These are phyloP conservation scores for Lolium rigidum DNA, from an alignment of 176 grass and related monocot genomes.

Conservation along the genomic window DNA sequence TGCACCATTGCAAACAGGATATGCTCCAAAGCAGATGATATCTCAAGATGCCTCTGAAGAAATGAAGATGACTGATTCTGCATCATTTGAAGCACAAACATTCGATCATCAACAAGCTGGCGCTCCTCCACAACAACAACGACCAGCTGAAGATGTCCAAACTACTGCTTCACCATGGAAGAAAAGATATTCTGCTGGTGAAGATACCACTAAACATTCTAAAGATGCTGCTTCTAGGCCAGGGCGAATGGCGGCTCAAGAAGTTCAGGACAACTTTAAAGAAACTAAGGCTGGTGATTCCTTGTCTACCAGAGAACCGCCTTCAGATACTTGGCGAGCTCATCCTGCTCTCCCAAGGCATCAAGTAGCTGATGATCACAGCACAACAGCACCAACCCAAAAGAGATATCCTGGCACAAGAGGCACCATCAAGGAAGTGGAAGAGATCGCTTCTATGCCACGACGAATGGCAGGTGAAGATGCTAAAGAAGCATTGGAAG, in stretches of 20 bases:
- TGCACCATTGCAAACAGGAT: constrained; percentile 36
- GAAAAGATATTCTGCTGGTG: constrained; percentile 23
- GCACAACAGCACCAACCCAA: constrained; percentile 23
- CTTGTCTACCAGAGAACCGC: background rate
- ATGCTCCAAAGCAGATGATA: constrained; percentile 4
- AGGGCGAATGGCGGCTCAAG: constrained; percentile 23
- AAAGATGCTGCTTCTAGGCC: constrained; percentile 29
- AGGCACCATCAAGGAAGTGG: background rate
- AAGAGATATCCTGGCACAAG: constrained; percentile 21
- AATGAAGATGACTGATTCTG: constrained; percentile 7
- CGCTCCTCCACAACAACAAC: constrained; percentile 23
- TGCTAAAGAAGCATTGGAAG: background rate
- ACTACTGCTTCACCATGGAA: constrained; percentile 15
- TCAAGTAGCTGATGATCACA: constrained; percentile 7
- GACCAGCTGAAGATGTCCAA: constrained; percentile 26
- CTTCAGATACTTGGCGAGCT: constrained; percentile 30
- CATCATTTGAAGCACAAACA: constrained; percentile 9
- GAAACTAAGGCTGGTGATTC: constrained; percentile 18
- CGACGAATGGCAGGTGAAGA: background rate
- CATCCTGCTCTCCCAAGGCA: constrained; percentile 2
- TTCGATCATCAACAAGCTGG: constrained; percentile 6
- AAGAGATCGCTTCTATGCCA: background rate
- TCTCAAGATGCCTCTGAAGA: no score
- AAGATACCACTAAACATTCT: constrained; percentile 27
- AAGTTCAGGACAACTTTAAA: background rate